Evolutionary conservation across 805 yeast genomes (phyloP), one percentile per base, ranked within the genome.

Genomic region (Yarrowia sp.): DNA sequence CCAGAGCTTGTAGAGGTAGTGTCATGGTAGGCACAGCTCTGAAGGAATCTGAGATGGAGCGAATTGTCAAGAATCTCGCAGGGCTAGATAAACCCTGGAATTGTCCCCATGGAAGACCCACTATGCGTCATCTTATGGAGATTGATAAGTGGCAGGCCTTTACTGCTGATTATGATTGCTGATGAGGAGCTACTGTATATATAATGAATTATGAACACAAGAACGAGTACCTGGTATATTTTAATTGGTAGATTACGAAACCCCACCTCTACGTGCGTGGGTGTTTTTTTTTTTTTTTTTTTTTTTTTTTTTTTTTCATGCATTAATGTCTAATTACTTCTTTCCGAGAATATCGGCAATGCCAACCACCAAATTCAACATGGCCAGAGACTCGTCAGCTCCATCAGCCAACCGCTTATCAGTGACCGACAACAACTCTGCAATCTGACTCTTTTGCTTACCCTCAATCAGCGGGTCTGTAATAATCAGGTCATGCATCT

Each of bases 81-180:
- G 77, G 74, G 0, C 78, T 95, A 42, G 92, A 91, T 67, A 90
- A 90, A 72, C 99, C 99, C 0, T 95, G 99, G 99, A 82, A 82
- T 65, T 83, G 86, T 69, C 99, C 99, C 0, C 99, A 95, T 76
- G 99, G 99, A 0, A 79, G 99, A 68, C 99, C 99, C 0, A 95
- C 99, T 1, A 86, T 95, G 88, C 81, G 99, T 65, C 98, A 93
- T 75, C 78, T 93, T 66, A 84, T 87, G 66, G 91, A 89, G 0
- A 65, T 78, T 7, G 69, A 68, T 22, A 61, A 47, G 13, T 58
- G 50, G 50, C 51, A 42, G 1, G 51, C 33, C 9, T 43, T 44
- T n/a, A 58, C 42, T 4, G 18, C 33, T 41, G 64, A 58, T 15
- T 44, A 43, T 10, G 51, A 43, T 14, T 58, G 14, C 8, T 58